Evolutionary conservation across 2,329 filamentous ascomycete species (phyloP), one percentile per base, ranked within the genome.

Genomic region (Colletotrichum zoysiae): DNA sequence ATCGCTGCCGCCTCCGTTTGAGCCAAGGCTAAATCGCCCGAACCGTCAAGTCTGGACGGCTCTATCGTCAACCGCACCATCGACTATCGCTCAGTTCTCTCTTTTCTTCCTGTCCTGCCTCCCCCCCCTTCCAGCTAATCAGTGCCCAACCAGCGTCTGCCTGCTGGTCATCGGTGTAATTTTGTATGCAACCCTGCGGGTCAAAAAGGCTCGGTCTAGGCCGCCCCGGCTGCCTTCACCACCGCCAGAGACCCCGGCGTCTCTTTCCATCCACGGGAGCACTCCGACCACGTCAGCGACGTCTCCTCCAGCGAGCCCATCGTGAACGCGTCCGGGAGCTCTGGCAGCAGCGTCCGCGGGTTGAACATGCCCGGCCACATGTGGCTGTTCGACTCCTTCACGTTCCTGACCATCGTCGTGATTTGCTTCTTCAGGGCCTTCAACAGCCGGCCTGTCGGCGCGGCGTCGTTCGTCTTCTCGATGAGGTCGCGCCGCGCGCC

Each of bases 21-120:
- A 70, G 66, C 70, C 65, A 70, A 60, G 70, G 35, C 20, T 20
- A 20, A 51, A 46, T 38, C 55, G 35, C 51, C 59, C 59, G 40
- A 71, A 60, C 53, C 64, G 51, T 57, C 20, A n/a, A 23, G 11
- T 38, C 26, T 46, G 56, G 20, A 11, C 3, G 30, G 12, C 44
- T 9, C 20, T 46, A 6, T 23, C 42, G n/a, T 35, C 20, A 16
- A 20, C 30, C 44, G 23, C 33, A 40, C 46, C 30, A 7, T 51
- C 16, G 33, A 26, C 46, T 30, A 9, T 61, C n/a, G 33, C 56
- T 30, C 30, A 35, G 30, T 35, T 35, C 7, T 56, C 51, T 30
- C 51, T 33, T 18, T 5, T 16, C 6, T 53, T 12, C 2, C 23
- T 33, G 23, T 23, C n/a, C 12, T n/a, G 23, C 4, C 12, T 26